Evolutionary conservation across 257 asterid species (phyloP).

Genomic region (Przewalskia tangutica): DNA sequence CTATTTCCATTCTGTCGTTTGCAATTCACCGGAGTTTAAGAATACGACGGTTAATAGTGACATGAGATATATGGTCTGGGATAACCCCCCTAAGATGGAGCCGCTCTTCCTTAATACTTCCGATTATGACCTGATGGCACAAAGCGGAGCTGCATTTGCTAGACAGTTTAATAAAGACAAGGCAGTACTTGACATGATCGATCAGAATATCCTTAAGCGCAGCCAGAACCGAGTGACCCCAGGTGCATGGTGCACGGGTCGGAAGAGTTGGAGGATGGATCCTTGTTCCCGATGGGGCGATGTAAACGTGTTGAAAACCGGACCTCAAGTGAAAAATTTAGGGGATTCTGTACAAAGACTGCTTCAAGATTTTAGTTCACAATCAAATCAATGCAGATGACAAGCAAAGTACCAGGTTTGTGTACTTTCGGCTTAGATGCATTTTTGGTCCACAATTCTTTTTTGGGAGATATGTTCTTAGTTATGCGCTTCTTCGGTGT

Average conservation of each 20-base stretch:
- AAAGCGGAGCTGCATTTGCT: conserved; percentile 92
- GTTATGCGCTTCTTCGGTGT: conserved; percentile 15
- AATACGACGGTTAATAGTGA: conserved; percentile 79
- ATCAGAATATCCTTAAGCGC: conserved; percentile 56
- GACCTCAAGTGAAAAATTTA: conserved; percentile 46
- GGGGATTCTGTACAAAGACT: conserved; percentile 38
- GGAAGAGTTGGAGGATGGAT: conserved; percentile 56
- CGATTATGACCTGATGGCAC: conserved; percentile 50
- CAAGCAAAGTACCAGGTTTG: conserved; percentile 4
- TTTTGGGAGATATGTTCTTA: conserved; percentile 24
- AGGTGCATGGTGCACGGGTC: conserved; percentile 88
- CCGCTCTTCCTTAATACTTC: conserved; percentile 59
- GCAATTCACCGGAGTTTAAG: conserved; percentile 69
- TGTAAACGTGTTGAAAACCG: conserved; percentile 60
- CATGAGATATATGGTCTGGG: conserved; percentile 89
- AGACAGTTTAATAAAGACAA: conserved; percentile 58
- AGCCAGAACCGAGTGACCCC: conserved; percentile 62
- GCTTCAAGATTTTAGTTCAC: conserved; percentile 37
- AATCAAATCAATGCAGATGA: conserved; percentile 57
- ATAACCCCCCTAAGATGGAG: conserved; percentile 94
- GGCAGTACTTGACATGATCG: conserved; percentile 73
- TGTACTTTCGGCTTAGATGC: conserved; percentile 3
- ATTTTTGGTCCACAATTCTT: conserved; percentile 28
- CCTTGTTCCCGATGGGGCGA: conserved; percentile 93
- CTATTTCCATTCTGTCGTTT: conserved; percentile 83